Conservation (phyloP, 2,329 filamentous ascomycete species). For the Diplodia seriata region DNA sequence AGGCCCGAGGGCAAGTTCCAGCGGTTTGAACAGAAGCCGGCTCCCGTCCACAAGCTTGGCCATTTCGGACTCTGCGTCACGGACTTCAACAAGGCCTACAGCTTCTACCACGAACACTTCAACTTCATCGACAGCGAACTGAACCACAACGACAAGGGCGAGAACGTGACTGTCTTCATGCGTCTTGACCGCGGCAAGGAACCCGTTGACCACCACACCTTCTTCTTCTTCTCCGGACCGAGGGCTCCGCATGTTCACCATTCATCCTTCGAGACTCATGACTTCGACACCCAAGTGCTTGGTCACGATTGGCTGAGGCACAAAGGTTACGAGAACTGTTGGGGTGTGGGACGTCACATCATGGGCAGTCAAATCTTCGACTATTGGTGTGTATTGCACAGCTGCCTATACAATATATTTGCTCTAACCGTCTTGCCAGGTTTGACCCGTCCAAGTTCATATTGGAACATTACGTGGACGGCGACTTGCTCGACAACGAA, state of each 20-base stretch:
- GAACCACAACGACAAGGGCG: constrained; percentile 34
- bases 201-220: constrained; percentile 62
- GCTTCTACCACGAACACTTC: constrained; percentile 57
- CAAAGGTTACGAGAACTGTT: constrained; percentile 69
- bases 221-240: constrained; percentile 57
- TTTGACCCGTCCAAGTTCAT: constrained; percentile 66
- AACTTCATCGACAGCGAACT: constrained; percentile 58
- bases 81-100: constrained; percentile 46
- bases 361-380: constrained; percentile 76
- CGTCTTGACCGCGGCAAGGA: constrained; percentile 61
- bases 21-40: constrained; percentile 47
- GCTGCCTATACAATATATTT: background rate
- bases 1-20: constrained; percentile 54
- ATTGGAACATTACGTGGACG: constrained; percentile 74
- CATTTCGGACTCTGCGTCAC: constrained; percentile 55
- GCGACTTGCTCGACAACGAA: constrained; percentile 41
- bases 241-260: constrained; percentile 66
- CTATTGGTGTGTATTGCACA: constrained; percentile 63
- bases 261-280: constrained; percentile 72
- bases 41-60: constrained; percentile 45
- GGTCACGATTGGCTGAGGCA: constrained; percentile 72
- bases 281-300: constrained; percentile 73
- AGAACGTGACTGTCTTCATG: constrained; percentile 58
- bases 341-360: constrained; percentile 75
- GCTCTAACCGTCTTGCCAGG: background rate